Evolutionary conservation across 805 yeast species (phyloP).

Genomic region (Kuraishia cidri): DNA sequence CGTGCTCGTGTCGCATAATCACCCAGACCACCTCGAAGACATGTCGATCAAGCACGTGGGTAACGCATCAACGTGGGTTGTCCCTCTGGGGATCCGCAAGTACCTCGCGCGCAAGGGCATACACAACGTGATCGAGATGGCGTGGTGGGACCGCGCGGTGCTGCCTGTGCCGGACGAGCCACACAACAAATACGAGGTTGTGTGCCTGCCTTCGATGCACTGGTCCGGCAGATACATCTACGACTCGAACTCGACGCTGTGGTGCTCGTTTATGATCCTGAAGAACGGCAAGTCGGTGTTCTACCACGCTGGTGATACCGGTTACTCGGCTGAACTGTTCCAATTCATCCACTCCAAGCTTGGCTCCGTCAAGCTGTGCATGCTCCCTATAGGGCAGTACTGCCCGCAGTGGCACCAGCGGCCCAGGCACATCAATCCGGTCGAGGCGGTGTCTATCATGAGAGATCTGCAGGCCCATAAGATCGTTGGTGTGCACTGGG

Average conservation of each 20-base stretch:
- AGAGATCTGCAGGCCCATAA: constrained; percentile 48
- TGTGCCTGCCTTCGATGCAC: constrained; percentile 92
- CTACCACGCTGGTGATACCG: constrained; percentile 94
- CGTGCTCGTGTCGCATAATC: constrained; percentile 84
- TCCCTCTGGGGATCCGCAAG: constrained; percentile 69
- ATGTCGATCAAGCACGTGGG: constrained; percentile 47
- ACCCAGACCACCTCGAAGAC: constrained; percentile 87
- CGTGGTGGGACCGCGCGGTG: constrained; percentile 82
- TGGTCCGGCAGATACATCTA: constrained; percentile 87
- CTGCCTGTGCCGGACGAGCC: constrained; percentile 14
- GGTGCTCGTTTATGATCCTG: constrained; percentile 81
- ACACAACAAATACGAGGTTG: constrained; percentile 58
- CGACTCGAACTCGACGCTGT: constrained; percentile 73
- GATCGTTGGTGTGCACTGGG: constrained; percentile 93
- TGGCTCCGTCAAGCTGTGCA: constrained; percentile 59
- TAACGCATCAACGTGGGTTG: constrained; percentile 69
- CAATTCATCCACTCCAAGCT: constrained; percentile 50
- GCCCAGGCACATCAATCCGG: constrained; percentile 82
- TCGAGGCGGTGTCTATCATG: constrained; percentile 65
- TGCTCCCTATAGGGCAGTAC: constrained; percentile 92
- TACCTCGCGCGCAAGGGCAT: constrained; percentile 53
- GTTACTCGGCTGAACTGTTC: constrained; percentile 72
- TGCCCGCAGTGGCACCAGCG: constrained; percentile 92
- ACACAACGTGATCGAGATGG: constrained; percentile 60
- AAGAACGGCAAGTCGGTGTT: constrained; percentile 62